Base-by-base conservation (phyloP, 1,139 yeast genomes). In the Candida pseudoviswanathii region DNA sequence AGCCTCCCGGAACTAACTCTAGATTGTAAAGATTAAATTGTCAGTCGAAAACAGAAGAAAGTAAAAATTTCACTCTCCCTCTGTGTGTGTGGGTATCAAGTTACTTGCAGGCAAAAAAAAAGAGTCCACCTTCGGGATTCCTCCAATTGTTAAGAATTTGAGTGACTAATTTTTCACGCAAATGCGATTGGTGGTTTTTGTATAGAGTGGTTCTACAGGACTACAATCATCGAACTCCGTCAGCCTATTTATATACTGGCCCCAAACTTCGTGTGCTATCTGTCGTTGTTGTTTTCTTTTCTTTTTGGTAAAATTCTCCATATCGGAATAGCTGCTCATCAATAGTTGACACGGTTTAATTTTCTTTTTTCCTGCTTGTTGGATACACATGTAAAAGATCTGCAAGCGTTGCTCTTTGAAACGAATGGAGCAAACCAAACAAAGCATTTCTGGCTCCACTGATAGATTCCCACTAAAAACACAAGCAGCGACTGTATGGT, bases 1-100 rank as follows among this genome's bases (percentile, higher is more conserved):
- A 11, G 7, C 11, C 24, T n/a, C 29, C 11, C 5, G 30, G 10
- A 42, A 33, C 32, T 33, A 11, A 36, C 32, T 42, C 39, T 33
- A 42, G 44, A 42, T 42, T 42, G 39, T 16, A 22, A 27, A 27
- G 38, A 42, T 42, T 42, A 42, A 33, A 33, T 42, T 42, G 44
- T 42, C 44, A 33, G 44, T 33, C 26, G 44, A 42, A 37, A 37
- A 25, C 10, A 8, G 25, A 10, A 37, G 24, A 37, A 37, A 24
- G 25, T 24, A 37, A 37, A 24, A 42, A 33, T 33, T 42, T 42
- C 37, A 26, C 43, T 22, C 30, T 29, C 10, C 7, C 4, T 27
- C n/a, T n/a, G n/a, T n/a, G n/a, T 29, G 30, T 39, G 5, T 31
- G 34, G 4, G 34, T 31, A 31, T 31, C 34, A 16, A 36, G 9